Evolutionary conservation across 2,329 filamentous ascomycete species (phyloP).

Genomic region (Domatiomyces globalis): DNA sequence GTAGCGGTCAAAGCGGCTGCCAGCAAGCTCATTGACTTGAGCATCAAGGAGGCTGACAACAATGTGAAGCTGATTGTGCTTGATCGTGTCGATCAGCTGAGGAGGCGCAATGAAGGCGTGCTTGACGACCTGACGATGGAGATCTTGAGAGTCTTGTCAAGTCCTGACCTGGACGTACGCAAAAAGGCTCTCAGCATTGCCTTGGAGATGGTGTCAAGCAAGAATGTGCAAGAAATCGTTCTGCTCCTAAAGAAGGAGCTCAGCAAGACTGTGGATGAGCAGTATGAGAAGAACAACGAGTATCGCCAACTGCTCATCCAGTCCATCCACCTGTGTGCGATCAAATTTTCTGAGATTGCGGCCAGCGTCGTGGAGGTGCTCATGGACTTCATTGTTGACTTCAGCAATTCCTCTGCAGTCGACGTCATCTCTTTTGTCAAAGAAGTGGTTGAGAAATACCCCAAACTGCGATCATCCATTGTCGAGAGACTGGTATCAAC

Average conservation of each 20-base stretch:
- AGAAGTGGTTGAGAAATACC: slow-evolving; percentile 97
- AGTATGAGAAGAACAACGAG: slow-evolving; percentile 96
- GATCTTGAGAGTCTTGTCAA: slow-evolving; percentile 83
- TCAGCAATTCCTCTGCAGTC: slow-evolving; percentile 90
- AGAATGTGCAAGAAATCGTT: slow-evolving; percentile 96
- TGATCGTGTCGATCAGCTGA: slow-evolving; percentile 77
- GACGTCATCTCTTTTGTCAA: slow-evolving; percentile 98
- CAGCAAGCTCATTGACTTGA: slow-evolving; percentile 88
- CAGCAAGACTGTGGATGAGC: slow-evolving; percentile 92
- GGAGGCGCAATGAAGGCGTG: slow-evolving; percentile 77
- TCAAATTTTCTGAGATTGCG: slow-evolving; percentile 97
- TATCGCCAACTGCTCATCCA: slow-evolving; percentile 92
- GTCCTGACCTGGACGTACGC: slow-evolving; percentile 88
- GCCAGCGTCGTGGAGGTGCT: slow-evolving; percentile 90
- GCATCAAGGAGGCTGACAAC: slow-evolving; percentile 96
- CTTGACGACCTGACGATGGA: slow-evolving; percentile 95
- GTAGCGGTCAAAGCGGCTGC: slow-evolving; percentile 96
- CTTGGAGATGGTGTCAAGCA: slow-evolving; percentile 95
- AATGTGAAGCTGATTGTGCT: slow-evolving; percentile 98
- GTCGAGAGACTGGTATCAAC: slow-evolving; percentile 80
- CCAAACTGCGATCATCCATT: slow-evolving; percentile 72
- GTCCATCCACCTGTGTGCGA: slow-evolving; percentile 94
- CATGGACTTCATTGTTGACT: slow-evolving; percentile 98
- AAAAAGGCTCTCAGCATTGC: slow-evolving; percentile 81
- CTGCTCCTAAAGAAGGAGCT: slow-evolving; percentile 94